Base-by-base conservation (phyloP, 331 rosid genomes). In the Spiraea crenata region DNA sequence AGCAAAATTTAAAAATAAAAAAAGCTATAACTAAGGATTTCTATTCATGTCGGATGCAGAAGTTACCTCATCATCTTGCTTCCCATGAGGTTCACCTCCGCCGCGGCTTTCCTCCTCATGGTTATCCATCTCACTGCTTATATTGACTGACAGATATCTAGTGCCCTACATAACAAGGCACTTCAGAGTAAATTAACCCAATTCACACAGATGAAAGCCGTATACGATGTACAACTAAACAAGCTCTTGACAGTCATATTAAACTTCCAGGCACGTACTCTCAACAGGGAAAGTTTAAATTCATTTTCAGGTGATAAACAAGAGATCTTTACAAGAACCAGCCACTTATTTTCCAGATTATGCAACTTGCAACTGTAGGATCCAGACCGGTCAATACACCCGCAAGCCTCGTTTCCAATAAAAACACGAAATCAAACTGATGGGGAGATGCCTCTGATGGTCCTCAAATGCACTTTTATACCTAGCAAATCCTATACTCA, bases 61-160 rank as follows among this genome's bases (percentile, higher is more conserved):
- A 67, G 77, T 57, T 65, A 88, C 98, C 96, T 90, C 97, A 39
- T 88, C 95, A 70, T 93, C 92, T 66, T 89, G 93, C 84, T 93
- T 90, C 73, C 87, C 77, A 55, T 78, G 92, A 78, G 84, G 79
- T 70, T 85, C 91, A 76, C 80, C 74, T 25, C 73, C 90, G 20
- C 50, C 63, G 41, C 83, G 86, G 57, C 83, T 62, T 57, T 91
- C 98, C 67, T 93, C 97, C 69, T 89, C 98, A 3, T 79, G 85
- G 57, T 90, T 92, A 75, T 92, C 96, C 98, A 92, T 92, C 64
- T 63, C 70, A 16, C 67, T 63, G 58, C 59, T 78, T n/a, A 52
- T 39, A 70, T 65, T 67, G 72, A 60, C 52, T 51, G 67, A 59
- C 71, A 54, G 57, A 71, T 45, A 25, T 25, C 31, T 25, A 25